Conservation (phyloP, 225 moss, liverwort and hornwort species). For the Thuidium tamariscinum region DNA sequence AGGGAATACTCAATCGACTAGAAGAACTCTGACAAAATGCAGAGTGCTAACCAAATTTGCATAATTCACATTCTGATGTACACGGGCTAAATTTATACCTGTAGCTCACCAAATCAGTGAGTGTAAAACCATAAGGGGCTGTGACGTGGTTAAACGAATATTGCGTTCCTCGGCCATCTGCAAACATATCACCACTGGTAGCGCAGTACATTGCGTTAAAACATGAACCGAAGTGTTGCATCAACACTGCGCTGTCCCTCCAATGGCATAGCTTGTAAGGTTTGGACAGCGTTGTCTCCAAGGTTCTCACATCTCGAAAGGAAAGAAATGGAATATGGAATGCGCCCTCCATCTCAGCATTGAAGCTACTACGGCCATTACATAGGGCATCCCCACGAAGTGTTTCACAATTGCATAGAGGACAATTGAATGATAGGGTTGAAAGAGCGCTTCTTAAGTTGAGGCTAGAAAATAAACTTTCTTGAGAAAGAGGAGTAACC, state of each 20-base stretch:
- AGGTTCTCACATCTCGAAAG: background rate
- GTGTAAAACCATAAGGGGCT: conserved; percentile 69
- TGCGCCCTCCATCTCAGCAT: background rate
- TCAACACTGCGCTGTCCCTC: background rate
- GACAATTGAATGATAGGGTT: background rate
- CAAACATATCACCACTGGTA: conserved; percentile 81
- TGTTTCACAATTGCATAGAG: background rate
- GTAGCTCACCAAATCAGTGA: conserved; percentile 91
- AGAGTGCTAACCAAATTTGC: background rate
- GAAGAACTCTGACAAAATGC: background rate
- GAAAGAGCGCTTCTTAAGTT: background rate
- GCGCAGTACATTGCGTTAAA: background rate
- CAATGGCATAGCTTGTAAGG: background rate
- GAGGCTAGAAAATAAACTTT: background rate
- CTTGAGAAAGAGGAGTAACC: conserved; percentile 20
- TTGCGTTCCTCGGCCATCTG: conserved; percentile 70
- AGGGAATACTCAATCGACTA: background rate
- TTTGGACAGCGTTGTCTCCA: background rate
- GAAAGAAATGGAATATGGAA: background rate
- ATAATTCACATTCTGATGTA: background rate
- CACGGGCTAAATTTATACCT: conserved; percentile 28
- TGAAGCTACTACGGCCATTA: background rate
- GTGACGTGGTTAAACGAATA: conserved; percentile 72
- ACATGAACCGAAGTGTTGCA: background rate
- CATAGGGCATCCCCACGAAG: background rate